Evolutionary conservation across 805 yeast species (phyloP).

Genomic region (Candida vartiovaarae): DNA sequence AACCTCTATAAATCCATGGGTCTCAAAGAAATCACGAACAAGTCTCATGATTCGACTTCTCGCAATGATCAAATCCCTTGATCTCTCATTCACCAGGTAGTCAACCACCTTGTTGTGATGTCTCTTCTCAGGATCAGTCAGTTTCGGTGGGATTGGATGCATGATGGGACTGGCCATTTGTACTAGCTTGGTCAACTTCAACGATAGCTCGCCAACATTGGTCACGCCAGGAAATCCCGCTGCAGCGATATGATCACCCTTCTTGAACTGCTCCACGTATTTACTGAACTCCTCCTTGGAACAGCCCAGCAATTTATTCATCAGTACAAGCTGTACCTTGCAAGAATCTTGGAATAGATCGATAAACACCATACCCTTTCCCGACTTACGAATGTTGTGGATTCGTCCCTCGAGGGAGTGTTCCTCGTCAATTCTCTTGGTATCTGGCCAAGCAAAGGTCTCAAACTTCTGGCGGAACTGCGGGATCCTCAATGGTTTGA

Average conservation of each 20-base stretch:
- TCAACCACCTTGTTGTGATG: slow-evolving; percentile 67
- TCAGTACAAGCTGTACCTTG: slow-evolving; percentile 57
- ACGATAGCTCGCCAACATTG: slow-evolving; percentile 69
- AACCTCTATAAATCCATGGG: slow-evolving; percentile 64
- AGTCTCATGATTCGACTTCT: slow-evolving; percentile 49
- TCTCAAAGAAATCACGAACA: slow-evolving; percentile 51
- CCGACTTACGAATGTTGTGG: slow-evolving; percentile 49
- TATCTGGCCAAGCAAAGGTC: slow-evolving; percentile 18
- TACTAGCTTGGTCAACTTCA: slow-evolving; percentile 48
- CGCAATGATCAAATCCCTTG: slow-evolving; percentile 39
- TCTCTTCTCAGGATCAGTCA: slow-evolving; percentile 48
- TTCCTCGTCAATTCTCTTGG: slow-evolving; percentile 18
- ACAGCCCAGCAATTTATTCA: slow-evolving; percentile 39
- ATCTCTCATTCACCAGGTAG: slow-evolving; percentile 51
- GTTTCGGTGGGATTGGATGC: slow-evolving; percentile 59
- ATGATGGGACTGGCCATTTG: slow-evolving; percentile 60
- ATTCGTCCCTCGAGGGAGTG: slow-evolving; percentile 48
- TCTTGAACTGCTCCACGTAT: slow-evolving; percentile 36
- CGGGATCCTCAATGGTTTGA: slow-evolving; percentile 29
- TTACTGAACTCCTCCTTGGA: slow-evolving; percentile 35
- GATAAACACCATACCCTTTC: slow-evolving; percentile 61
- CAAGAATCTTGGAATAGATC: slow-evolving; percentile 58
- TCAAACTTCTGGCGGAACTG: slow-evolving; percentile 30
- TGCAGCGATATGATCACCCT: slow-evolving; percentile 67
- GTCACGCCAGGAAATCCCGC: slow-evolving; percentile 72